Conservation (phyloP, 1,284 basidiomycete genomes). For the Phellinidium pouzarii region DNA sequence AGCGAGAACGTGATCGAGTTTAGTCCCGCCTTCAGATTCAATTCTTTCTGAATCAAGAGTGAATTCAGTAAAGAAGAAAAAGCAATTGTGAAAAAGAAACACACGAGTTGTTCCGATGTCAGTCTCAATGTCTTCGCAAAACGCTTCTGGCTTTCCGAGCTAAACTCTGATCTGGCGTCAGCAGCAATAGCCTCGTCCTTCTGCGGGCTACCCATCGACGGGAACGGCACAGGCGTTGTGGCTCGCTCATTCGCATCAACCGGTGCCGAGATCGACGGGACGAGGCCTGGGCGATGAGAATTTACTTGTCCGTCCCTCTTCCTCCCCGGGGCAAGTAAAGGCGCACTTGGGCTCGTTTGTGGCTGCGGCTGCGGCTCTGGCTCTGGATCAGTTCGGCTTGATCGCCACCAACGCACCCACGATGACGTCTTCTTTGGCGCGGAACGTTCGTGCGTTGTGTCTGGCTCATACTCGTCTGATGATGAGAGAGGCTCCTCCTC, state of each 20-base stretch:
- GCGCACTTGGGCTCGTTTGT: slow-evolving; percentile 13
- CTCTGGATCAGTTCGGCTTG: slow-evolving; percentile 42
- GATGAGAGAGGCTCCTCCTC: slow-evolving; percentile 30
- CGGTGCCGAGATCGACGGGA: slow-evolving; percentile 18
- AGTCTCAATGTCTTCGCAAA: slow-evolving; percentile 92
- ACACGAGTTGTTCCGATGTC: slow-evolving; percentile 75
- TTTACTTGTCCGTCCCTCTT: not conserved
- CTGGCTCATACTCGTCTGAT: slow-evolving; percentile 24
- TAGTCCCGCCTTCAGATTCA: slow-evolving; percentile 82
- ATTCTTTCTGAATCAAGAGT: slow-evolving; percentile 55
- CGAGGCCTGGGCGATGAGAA: slow-evolving; percentile 12
- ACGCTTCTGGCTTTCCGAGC: slow-evolving; percentile 35
- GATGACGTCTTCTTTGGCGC: slow-evolving; percentile 45
- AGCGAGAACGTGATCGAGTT: slow-evolving; percentile 95
- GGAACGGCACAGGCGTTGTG: slow-evolving; percentile 19
- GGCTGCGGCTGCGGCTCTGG: too few species aligned
- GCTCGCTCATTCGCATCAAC: slow-evolving; percentile 19
- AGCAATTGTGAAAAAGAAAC: slow-evolving; percentile 21
- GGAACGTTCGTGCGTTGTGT: slow-evolving; percentile 32
- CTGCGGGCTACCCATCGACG: slow-evolving; percentile 20
- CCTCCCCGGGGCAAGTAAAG: not conserved
- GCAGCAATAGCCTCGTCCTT: not conserved
- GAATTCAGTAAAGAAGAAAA: not conserved
- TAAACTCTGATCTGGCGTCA: slow-evolving; percentile 11
- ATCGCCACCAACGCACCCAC: slow-evolving; percentile 75